These are phyloP conservation scores for Favolaschia claudopus DNA, from an alignment of 768 basidiomycete species.

Conservation along the genomic window DNA sequence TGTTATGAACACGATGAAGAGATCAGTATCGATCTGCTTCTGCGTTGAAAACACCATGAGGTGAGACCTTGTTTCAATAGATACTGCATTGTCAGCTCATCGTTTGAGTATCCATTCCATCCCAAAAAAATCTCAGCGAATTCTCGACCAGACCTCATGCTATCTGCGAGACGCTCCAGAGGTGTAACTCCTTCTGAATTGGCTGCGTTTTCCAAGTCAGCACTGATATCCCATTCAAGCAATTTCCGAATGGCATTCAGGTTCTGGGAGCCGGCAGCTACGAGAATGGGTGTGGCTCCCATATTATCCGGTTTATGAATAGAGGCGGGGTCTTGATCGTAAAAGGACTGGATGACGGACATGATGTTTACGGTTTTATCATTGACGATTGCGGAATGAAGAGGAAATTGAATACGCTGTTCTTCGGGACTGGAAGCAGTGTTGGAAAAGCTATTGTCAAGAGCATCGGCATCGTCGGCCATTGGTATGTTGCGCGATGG, in stretches of 20 bases:
- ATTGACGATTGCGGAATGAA: conserved; percentile 17
- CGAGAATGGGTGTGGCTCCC: conserved; percentile 24
- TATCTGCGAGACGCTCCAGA: conserved; percentile 9
- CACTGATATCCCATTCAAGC: conserved; percentile 17
- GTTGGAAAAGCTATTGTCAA: not conserved
- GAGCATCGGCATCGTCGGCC: conserved; percentile 6
- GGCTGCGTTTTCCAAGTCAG: conserved; percentile 17
- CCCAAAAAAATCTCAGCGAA: conserved; percentile 22
- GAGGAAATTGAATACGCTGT: conserved; percentile 5
- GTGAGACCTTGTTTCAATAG: conserved; percentile 21
- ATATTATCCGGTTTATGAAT: conserved; percentile 20
- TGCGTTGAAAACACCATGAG: too few species aligned
- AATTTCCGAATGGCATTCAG: conserved; percentile 18
- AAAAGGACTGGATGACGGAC: conserved; percentile 1
- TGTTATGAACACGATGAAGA: too few species aligned
- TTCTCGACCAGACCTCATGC: conserved; percentile 15
- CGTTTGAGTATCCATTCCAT: conserved; percentile 19
- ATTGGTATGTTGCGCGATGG: conserved; percentile 27
- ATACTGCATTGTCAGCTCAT: conserved; percentile 12
- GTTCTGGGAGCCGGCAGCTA: conserved; percentile 13
- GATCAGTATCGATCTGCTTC: too few species aligned
- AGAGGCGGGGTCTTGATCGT: conserved; percentile 12
- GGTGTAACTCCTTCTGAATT: conserved; percentile 23
- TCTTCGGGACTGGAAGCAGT: not conserved
- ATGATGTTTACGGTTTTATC: conserved; percentile 4